Percentiles rank a stretch among this genome's conserved stretches.
Conservation (phyloP, 177 flowering plant species). For the Vitis hybrid region DNA sequence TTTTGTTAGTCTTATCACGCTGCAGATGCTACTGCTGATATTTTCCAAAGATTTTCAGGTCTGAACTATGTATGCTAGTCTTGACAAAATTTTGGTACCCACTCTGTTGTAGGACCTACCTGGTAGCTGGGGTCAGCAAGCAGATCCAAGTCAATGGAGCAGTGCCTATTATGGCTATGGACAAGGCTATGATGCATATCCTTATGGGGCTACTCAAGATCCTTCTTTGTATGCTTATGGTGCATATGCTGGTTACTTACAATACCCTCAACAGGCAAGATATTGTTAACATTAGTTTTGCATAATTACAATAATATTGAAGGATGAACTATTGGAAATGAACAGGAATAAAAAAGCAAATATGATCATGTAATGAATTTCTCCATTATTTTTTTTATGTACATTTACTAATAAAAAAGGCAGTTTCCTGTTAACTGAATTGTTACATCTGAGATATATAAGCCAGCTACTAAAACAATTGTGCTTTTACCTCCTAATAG, state of each 20-base stretch:
- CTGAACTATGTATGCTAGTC: not conserved
- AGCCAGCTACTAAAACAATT: too few relatives aligned
- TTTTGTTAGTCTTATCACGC: too few relatives aligned
- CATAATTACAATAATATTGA: not conserved
- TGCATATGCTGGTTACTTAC: conserved; percentile 81
- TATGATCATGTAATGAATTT: too few relatives aligned
- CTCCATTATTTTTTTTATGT: too few relatives aligned
- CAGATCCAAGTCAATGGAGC: conserved; percentile 81
- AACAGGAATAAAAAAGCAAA: too few relatives aligned
- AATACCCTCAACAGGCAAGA: conserved; percentile 88
- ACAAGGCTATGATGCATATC: conserved; percentile 92
- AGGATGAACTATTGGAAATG: too few relatives aligned
- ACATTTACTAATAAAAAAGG: too few relatives aligned
- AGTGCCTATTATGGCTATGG: conserved; percentile 91
- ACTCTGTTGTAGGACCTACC: conserved; percentile 55
- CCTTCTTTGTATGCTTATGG: conserved; percentile 84
- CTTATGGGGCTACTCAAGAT: conserved; percentile 80
- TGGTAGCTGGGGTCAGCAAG: conserved; percentile 71
- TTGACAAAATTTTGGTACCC: conserved; percentile 4
- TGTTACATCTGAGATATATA: too few relatives aligned
- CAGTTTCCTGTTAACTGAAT: too few relatives aligned
- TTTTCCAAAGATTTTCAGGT: not conserved
- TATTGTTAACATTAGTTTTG: conserved; percentile 1
- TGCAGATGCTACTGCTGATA: not conserved
- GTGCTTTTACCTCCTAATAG: too few relatives aligned